Base-by-base conservation (phyloP, 805 yeast genomes). In the Hanseniaspora guilliermondii region DNA sequence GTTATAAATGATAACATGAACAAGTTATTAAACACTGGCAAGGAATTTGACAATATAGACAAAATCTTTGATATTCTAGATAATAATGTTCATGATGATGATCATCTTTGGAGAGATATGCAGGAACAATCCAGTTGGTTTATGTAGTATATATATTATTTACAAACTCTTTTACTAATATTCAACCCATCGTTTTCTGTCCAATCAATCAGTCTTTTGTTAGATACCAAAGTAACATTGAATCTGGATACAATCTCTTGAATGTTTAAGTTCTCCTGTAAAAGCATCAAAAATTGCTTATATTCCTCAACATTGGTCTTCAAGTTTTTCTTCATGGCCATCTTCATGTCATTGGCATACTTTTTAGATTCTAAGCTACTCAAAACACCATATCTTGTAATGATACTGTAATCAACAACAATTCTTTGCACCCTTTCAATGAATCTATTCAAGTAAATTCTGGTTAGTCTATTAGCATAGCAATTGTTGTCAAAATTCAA, bases 41-140 rank as follows among this genome's bases (percentile, higher is more conserved):
- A 68, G 39, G 69, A 70, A 53, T 64, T 67, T 44, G 65, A 69
- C 21, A 69, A 68, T 41, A 61, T 73, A 58, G 68, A 70, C 50
- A 57, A 66, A 61, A 25, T 67, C 60, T 24, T 63, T 57, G 62
- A 69, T 60, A 57, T 56, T 60, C 58, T 66, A 53, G 61, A 60
- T 24, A 63, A 68, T 21, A 65, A 70, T 48, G 58, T 66, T 50
- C 33, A 30, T 30, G 61, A 60, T 24, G 64, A 68, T 21, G 65
- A 70, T 49, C 75, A 82, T 57, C 67, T 85, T 33, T 85, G 94
- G 94, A 81, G 78, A 62, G 89, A 84, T 58, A 81, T 85, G 54
- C 79, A 88, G 0, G 77, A 76, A 61, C 87, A 83, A 61, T 89
- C 89, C 0, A 80, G 77, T 59, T 85, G 94, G 94, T 66, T 85